A percentile compares a stretch with the other conserved stretches of the same genome.
These are phyloP conservation scores for Prunus armeniaca DNA, from an alignment of 306 rosid genomes.

Conservation along the genomic window DNA sequence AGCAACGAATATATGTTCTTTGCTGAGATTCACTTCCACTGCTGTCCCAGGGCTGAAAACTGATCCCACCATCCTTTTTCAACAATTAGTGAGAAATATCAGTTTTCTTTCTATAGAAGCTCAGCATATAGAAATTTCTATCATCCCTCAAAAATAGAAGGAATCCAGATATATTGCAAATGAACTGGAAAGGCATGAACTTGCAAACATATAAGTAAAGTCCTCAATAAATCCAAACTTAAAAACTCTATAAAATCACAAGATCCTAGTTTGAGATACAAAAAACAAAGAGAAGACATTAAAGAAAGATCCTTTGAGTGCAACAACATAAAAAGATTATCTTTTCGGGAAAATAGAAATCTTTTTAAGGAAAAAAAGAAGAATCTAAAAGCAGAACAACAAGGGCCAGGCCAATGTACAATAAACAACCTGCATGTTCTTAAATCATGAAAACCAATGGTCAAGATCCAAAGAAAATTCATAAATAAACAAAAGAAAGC, in stretches of 20 bases:
- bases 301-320: too few species aligned
- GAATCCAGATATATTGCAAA: neutral
- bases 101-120: neutral
- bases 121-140: neutral
- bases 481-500: neutral
- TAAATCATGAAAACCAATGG: neutral
- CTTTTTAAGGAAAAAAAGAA: neutral
- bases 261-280: neutral
- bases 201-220: neutral
- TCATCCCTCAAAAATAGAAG: neutral
- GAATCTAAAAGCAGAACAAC: neutral
- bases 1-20: neutral
- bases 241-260: neutral
- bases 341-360: neutral
- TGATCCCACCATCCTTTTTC: neutral
- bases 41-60: neutral
- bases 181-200: neutral
- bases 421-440: neutral
- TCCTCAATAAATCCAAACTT: neutral
- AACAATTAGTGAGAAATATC: neutral
- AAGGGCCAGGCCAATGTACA: neutral
- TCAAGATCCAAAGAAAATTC: neutral
- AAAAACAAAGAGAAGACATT: too few species aligned
- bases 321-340: neutral
- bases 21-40: conserved; percentile 8